phyloP scores from a whole-genome alignment of 106 monocot species.

The Amphibolis antarctica region DNA sequence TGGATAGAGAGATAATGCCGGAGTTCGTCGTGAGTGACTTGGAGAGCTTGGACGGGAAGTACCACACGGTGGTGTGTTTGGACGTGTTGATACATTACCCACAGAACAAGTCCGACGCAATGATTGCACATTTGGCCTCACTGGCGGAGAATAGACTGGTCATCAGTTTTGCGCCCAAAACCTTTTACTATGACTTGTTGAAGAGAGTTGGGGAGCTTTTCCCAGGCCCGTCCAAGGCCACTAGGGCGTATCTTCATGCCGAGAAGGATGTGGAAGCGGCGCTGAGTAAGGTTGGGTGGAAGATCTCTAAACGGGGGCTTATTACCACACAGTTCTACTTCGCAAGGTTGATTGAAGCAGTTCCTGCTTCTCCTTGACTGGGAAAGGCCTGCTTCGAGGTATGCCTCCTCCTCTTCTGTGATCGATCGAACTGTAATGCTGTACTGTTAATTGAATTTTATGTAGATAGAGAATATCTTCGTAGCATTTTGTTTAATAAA shows the following conservation, averaged over 20 bases:
- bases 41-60: conserved; percentile 66
- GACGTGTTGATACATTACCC: conserved; percentile 97
- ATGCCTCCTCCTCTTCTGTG: not conserved
- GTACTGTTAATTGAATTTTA: not conserved
- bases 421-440: not conserved
- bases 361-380: conserved; percentile 23
- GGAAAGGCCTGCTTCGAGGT: not conserved
- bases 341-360: conserved; percentile 69
- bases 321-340: conserved; percentile 88
- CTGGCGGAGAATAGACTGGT: conserved; percentile 66
- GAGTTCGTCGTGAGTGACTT: conserved; percentile 66
- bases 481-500: too few relatives aligned
- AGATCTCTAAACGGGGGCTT: conserved; percentile 43
- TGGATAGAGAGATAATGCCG: conserved; percentile 24
- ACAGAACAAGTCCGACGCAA: conserved; percentile 68
- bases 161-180: conserved; percentile 86
- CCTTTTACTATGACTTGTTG: conserved; percentile 54
- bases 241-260: conserved; percentile 84
- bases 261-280: conserved; percentile 84
- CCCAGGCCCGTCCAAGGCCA: conserved; percentile 92
- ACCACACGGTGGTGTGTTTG: conserved; percentile 74
- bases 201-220: conserved; percentile 89
- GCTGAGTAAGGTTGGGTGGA: conserved; percentile 70
- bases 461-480: not conserved
- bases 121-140: conserved; percentile 84